Percentiles rank a stretch among this genome's conserved stretches.
These are phyloP conservation scores for Tulasnella sp. DNA, from an alignment of 768 basidiomycete species.

Conservation along the genomic window DNA sequence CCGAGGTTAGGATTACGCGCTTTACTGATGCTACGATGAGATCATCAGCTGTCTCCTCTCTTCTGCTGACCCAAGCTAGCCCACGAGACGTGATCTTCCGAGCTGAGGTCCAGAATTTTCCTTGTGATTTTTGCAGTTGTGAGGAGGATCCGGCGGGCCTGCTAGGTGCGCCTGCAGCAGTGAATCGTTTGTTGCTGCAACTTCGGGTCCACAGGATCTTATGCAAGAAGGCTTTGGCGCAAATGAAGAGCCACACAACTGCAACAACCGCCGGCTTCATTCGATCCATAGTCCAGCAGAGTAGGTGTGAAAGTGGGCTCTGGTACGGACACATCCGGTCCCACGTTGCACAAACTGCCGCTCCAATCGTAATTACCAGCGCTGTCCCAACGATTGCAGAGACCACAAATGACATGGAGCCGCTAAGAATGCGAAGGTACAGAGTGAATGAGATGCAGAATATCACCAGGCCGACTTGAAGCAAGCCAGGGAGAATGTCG, in stretches of 20 bases:
- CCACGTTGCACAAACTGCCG: neutral
- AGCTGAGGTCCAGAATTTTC: too few species aligned
- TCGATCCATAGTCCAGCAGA: neutral
- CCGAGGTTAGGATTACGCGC: neutral
- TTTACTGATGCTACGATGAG: neutral
- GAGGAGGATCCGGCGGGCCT: too few species aligned
- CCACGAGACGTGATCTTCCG: too few species aligned
- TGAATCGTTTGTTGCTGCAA: too few species aligned
- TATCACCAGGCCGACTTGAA: neutral
- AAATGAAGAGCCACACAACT: too few species aligned
- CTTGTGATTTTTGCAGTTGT: too few species aligned
- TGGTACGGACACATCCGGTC: neutral
- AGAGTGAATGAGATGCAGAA: neutral
- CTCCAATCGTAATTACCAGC: neutral
- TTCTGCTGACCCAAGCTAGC: too few species aligned
- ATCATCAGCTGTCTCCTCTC: neutral
- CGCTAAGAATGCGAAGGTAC: neutral
- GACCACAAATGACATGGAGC: neutral
- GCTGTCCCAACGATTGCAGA: neutral
- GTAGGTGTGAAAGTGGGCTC: neutral
- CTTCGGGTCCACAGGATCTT: neutral
- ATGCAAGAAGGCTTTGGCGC: neutral
- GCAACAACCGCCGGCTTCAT: neutral
- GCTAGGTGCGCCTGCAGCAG: too few species aligned
- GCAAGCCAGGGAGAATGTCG: neutral